Evolutionary conservation across 2,329 filamentous ascomycete genomes (phyloP).

Genomic region (Keithomyces neogunnii): DNA sequence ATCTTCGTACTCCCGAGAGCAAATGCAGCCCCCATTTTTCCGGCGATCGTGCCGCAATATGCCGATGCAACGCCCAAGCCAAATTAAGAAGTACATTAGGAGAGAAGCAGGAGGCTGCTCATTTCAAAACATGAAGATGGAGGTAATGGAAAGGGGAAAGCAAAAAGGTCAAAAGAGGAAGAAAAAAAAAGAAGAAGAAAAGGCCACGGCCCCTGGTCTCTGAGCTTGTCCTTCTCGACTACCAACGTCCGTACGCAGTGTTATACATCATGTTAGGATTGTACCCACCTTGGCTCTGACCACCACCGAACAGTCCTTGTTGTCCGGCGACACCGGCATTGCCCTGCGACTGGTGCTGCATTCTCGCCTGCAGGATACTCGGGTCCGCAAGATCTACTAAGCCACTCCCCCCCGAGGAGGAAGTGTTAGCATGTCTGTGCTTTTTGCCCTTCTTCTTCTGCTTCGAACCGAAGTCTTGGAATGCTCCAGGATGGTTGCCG

Average conservation of each 20-base stretch:
- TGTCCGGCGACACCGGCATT: constrained; percentile 63
- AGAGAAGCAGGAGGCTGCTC: constrained; percentile 13
- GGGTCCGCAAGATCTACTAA: constrained; percentile 99
- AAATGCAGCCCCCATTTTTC: constrained; percentile 15
- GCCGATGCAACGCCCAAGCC: constrained; percentile 19
- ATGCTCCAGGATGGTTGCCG: constrained; percentile 74
- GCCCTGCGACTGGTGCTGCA: constrained; percentile 80
- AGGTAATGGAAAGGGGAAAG: constrained; percentile 1
- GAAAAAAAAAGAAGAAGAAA: constrained; percentile 12
- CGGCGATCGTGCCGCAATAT: constrained; percentile 12
- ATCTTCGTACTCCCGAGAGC: constrained; percentile 18
- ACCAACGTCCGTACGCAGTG: constrained; percentile 64
- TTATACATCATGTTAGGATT: constrained; percentile 78
- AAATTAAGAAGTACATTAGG: constrained; percentile 9
- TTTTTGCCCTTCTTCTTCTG: constrained; percentile 99
- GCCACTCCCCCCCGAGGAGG: constrained; percentile 98
- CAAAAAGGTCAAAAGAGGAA: constrained; percentile 4
- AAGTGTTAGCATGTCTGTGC: constrained; percentile 99
- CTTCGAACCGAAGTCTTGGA: constrained; percentile 89
- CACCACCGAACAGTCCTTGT: constrained; percentile 82
- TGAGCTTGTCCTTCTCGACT: constrained; percentile 11
- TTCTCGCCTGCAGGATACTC: constrained; percentile 96
- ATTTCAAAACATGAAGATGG: constrained; percentile 13
- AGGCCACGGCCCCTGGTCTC: constrained; percentile 2
- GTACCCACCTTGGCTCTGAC: constrained; percentile 92